A percentile compares a stretch with the other conserved stretches of the same genome.
phyloP scores from a whole-genome alignment of 2,329 filamentous ascomycete genomes.

The Alternaria arborescens region DNA sequence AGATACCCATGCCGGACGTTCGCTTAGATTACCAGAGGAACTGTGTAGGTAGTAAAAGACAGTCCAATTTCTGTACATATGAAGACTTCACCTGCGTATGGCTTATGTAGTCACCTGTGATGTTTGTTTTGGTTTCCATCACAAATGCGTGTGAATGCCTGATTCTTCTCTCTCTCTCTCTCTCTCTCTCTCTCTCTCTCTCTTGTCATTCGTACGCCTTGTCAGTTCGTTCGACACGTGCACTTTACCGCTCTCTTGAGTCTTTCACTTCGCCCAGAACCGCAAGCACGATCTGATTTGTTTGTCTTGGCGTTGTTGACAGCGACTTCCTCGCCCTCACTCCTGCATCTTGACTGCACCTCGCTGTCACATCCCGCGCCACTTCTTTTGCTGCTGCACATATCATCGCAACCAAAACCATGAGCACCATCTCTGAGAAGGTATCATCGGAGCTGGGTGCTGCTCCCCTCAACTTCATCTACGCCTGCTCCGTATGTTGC shows the following conservation, averaged over 20 bases:
- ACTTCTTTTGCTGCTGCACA: conserved; percentile 4
- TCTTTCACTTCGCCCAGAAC: neutral
- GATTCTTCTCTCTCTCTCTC: neutral
- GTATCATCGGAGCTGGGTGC: conserved; percentile 38
- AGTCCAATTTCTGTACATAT: conserved; percentile 42
- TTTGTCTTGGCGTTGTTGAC: conserved; percentile 29
- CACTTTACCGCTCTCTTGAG: neutral
- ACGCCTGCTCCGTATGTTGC: conserved; percentile 60
- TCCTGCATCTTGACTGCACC: conserved; percentile 8
- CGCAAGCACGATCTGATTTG: conserved; percentile 14
- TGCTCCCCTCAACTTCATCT: conserved; percentile 55
- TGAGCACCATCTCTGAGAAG: conserved; percentile 23
- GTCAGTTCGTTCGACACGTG: neutral
- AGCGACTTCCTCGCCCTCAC: conserved; percentile 22
- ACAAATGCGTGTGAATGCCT: neutral
- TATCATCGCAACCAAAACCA: conserved; percentile 8
- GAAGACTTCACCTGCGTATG: conserved; percentile 24
- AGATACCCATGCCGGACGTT: conserved; percentile 60
- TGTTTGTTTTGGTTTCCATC: neutral
- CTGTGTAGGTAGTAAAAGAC: conserved; percentile 20
- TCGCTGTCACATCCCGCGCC: conserved; percentile 1
- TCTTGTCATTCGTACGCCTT: neutral
- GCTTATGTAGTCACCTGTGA: conserved; percentile 1
- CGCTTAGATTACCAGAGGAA: conserved; percentile 28
- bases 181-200: neutral